Percentiles rank a stretch among this genome's conserved stretches.
Conservation (phyloP, 495 filamentous ascomycete genomes). For the Chaetomium cochliodes region DNA sequence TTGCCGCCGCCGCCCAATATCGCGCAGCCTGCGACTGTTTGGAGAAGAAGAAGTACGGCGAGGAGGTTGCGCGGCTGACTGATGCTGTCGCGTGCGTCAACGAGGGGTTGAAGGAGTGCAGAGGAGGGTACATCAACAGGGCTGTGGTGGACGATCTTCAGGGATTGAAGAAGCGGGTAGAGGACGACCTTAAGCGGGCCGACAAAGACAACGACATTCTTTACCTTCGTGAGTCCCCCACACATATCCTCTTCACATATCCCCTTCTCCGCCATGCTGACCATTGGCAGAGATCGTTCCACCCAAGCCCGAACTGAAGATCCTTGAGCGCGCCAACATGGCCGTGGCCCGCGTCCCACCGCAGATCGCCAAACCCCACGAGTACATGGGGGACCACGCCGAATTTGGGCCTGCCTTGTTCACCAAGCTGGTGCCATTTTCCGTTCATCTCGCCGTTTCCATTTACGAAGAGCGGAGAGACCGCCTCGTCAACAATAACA, state of each 20-base stretch:
- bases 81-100: slow-evolving; percentile 82
- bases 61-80: slow-evolving; percentile 83
- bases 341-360: slow-evolving; percentile 75
- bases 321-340: slow-evolving; percentile 85
- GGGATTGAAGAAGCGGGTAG: slow-evolving; percentile 74
- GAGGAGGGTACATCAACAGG: slow-evolving; percentile 74
- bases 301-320: slow-evolving; percentile 82
- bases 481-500: slow-evolving; percentile 77
- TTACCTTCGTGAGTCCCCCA: slow-evolving; percentile 60
- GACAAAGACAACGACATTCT: slow-evolving; percentile 97
- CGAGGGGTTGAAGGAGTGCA: slow-evolving; percentile 80
- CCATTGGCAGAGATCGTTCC: slow-evolving; percentile 63
- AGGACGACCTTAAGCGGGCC: slow-evolving; percentile 84
- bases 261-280: background rate
- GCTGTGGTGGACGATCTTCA: slow-evolving; percentile 79
- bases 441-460: slow-evolving; percentile 89
- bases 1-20: slow-evolving; percentile 93
- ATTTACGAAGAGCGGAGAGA: slow-evolving; percentile 94
- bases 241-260: background rate
- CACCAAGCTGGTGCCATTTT: slow-evolving; percentile 89
- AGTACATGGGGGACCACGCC: slow-evolving; percentile 73
- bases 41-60: slow-evolving; percentile 92
- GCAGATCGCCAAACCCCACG: slow-evolving; percentile 76
- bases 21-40: slow-evolving; percentile 89
- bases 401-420: slow-evolving; percentile 84